Base-by-base conservation (phyloP, 208 protist genomes). In the Acanthamoeba healyi region DNA sequence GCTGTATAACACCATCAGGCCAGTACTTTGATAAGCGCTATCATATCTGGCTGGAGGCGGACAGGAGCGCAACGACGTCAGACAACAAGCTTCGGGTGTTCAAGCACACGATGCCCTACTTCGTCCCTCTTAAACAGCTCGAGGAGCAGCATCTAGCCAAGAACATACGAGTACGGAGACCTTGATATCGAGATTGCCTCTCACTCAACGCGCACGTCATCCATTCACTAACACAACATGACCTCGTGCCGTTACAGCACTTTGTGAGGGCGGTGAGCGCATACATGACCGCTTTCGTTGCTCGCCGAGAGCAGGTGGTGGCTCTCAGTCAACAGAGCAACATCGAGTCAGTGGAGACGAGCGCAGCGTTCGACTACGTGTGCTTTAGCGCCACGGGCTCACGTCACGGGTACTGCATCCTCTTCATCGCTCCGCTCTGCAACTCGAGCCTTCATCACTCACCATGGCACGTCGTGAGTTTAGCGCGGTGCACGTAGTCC, bases 1-100 rank as follows among this genome's bases (percentile, higher is more conserved):
- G 15, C 12, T 61, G 22, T 61, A 26, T 15, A 6, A 54, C 15
- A 19, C 15, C 49, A 6, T 19, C 61, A 70, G 61, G 61, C 26
- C 61, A 70, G 61, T 70, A 70, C 61, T 70, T 36, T 34, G 61
- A 70, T 70, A 70, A 34, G 61, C 61, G 61, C 19, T 70, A 70
- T 34, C 29, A 70, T 24, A 70, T 70, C 61, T 70, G 61, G 61
- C 29, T 70, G 61, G 61, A 70, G n/a, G 29, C 61, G 61, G 61
- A 70, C 61, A 61, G 22, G 22, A 22, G n/a, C n/a, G n/a, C n/a
- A n/a, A n/a, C 54, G 12, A 61, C 54, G 15, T 26, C 12, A 12
- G 29, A 70, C 6, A 54, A 15, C 49, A 6, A 15, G 10, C 49
- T 70, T 7, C 61, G 61, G 29, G 29, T 70, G 29, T 70, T 70